Evolutionary conservation across 73 alveolate genomes (phyloP).

Genomic region (Stentor coeruleus): DNA sequence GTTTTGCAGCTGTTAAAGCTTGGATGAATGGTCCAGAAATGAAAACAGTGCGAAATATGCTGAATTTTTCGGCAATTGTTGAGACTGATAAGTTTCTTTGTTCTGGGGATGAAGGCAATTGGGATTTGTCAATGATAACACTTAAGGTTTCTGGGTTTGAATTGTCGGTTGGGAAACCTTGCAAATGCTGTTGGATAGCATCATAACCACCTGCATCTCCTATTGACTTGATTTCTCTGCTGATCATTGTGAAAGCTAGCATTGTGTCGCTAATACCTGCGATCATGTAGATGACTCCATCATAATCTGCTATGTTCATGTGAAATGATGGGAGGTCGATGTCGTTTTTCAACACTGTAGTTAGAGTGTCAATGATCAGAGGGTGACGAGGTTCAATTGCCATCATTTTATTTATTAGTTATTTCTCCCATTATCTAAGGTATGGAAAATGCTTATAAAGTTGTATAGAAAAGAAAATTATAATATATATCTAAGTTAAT

Average conservation of each 20-base stretch:
- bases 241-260: not conserved
- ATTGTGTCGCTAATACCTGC: not conserved
- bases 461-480: no score
- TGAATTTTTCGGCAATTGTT: not conserved
- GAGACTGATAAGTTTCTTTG: not conserved
- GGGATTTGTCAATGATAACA: not conserved
- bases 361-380: not conserved
- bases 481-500: no score
- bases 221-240: not conserved
- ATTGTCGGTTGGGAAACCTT: slow-evolving; percentile 21
- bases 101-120: slow-evolving; percentile 6
- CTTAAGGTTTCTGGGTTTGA: not conserved
- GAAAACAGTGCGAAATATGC: slow-evolving; percentile 22
- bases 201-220: slow-evolving; percentile 24
- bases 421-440: no score
- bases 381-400: slow-evolving; percentile 20
- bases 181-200: not conserved
- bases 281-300: not conserved
- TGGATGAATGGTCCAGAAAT: not conserved
- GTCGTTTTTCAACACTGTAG: not conserved
- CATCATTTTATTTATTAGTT: slow-evolving; percentile 23
- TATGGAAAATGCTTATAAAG: no score
- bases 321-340: not conserved
- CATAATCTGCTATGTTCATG: not conserved
- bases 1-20: not conserved